A percentile compares a stretch with the other conserved stretches of the same genome.
Evolutionary conservation across 805 yeast species (phyloP).

Genomic region (Saturnispora dispora): DNA sequence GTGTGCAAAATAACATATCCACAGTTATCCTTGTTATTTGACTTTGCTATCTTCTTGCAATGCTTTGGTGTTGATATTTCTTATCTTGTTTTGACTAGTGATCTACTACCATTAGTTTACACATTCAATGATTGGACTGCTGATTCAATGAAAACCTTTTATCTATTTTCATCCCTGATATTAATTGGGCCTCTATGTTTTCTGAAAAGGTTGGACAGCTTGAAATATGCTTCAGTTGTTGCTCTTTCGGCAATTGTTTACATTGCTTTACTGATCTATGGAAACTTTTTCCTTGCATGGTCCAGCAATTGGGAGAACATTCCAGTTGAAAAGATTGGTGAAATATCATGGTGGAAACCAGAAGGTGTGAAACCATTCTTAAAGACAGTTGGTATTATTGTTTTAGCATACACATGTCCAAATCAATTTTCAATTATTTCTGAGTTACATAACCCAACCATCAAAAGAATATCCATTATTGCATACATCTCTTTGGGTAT

Average conservation of each 20-base stretch:
- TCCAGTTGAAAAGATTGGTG: conserved; percentile 34
- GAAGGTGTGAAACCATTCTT: conserved; percentile 38
- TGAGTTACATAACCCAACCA: conserved; percentile 49
- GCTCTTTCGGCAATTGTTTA: conserved; percentile 62
- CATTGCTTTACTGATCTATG: conserved; percentile 45
- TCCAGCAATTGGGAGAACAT: conserved; percentile 31
- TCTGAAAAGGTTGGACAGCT: conserved; percentile 53
- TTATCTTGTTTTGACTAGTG: conserved; percentile 68
- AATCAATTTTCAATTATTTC: conserved; percentile 70
- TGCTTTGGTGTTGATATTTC: conserved; percentile 73
- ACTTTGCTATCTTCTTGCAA: conserved; percentile 64
- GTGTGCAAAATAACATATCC: conserved; percentile 68
- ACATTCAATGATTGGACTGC: conserved; percentile 29
- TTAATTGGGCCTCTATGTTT: conserved; percentile 57
- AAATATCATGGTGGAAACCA: conserved; percentile 33
- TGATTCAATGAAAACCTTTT: conserved; percentile 34
- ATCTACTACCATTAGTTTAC: conserved; percentile 53
- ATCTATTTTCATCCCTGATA: conserved; percentile 43
- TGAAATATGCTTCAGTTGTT: conserved; percentile 62
- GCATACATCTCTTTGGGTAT: conserved; percentile 39
- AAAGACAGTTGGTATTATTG: conserved; percentile 62
- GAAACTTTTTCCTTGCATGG: conserved; percentile 33
- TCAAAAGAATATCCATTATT: conserved; percentile 39
- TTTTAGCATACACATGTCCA: conserved; percentile 78
- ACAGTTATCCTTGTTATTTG: conserved; percentile 57